phyloP scores from a whole-genome alignment of 2,329 filamentous ascomycete genomes.

The Trichothecium roseum region DNA sequence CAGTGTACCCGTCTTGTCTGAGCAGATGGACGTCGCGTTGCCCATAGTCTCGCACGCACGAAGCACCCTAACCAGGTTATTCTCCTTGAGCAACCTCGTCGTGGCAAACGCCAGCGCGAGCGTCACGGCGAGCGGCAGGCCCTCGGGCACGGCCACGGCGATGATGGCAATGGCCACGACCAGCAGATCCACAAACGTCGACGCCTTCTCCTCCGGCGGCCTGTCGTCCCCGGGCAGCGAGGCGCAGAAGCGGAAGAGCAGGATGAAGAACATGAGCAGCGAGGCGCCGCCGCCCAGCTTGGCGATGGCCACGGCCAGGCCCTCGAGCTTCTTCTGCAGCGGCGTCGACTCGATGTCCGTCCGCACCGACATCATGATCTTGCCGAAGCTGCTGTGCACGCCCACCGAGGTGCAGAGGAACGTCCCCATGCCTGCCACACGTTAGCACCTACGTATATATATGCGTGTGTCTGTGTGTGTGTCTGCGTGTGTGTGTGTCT shows the following conservation, averaged over 20 bases:
- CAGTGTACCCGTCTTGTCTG: conserved; percentile 31
- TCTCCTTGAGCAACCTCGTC: conserved; percentile 55
- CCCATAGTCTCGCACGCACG: conserved; percentile 60
- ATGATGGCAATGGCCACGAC: conserved; percentile 58
- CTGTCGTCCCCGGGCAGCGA: conserved; percentile 40
- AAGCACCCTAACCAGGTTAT: conserved; percentile 54
- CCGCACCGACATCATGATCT: conserved; percentile 44
- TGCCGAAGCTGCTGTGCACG: conserved; percentile 41
- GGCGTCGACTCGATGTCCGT: conserved; percentile 42
- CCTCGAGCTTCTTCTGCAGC: conserved; percentile 41
- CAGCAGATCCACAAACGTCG: conserved; percentile 51
- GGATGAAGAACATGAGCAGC: conserved; percentile 61
- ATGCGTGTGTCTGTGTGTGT: no score
- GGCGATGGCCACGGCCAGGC: conserved; percentile 22
- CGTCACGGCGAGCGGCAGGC: conserved; percentile 55
- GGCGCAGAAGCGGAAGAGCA: conserved; percentile 68
- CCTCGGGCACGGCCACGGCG: conserved; percentile 58
- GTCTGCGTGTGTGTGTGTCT: no score
- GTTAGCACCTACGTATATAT: no score
- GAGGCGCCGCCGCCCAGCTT: conserved; percentile 52
- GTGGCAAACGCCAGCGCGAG: conserved; percentile 57
- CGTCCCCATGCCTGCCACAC: conserved; percentile 28
- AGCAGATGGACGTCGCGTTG: conserved; percentile 62
- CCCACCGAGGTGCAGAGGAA: conserved; percentile 47
- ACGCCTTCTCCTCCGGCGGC: conserved; percentile 43